Evolutionary conservation across 2,329 filamentous ascomycete species (phyloP), one percentile per base, ranked within the genome.

Genomic region (Microdochium bolleyi): DNA sequence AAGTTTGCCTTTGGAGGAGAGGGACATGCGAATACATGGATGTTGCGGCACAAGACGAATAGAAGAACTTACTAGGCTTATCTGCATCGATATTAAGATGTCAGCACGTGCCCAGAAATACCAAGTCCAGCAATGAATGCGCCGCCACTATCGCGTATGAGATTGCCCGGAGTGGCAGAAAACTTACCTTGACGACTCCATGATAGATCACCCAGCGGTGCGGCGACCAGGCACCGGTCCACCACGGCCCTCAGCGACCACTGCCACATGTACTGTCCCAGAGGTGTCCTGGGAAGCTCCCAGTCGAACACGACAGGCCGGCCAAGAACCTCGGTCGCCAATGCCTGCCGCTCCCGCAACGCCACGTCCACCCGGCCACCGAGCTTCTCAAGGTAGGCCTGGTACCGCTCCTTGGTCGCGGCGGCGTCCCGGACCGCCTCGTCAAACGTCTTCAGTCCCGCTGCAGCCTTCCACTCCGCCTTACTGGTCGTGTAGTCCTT

Each of bases 131-230:
- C 8, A 19, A 22, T n/a, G 16, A n/a, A n/a, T n/a, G n/a, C n/a
- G n/a, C n/a, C n/a, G n/a, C n/a, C n/a, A n/a, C n/a, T n/a, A n/a
- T n/a, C n/a, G n/a, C n/a, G n/a, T n/a, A n/a, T n/a, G n/a, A n/a
- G 38, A 19, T n/a, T 9, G 38, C 9, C 38, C 19, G 8, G 38
- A 8, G 19, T 7, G 8, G 14, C 38, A 44, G 16, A n/a, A n/a
- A n/a, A 22, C 24, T 58, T 57, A 14, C 68, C 64, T 64, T 68
- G 67, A 11, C 68, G 58, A 8, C 64, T 64, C 67, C 67, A 70
- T 0, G 68, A 68, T 14, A 70, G 63, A 46, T 70, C 68, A 22
- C 68, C 67, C 3, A 70, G 57, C 4, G 68, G 67, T 24, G 67
- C 67, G 3, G 66, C 68, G 2, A 60, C 58, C n/a, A 70, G 24